Base-by-base conservation (phyloP, 257 asterid genomes). In the Primulina eburnea region DNA sequence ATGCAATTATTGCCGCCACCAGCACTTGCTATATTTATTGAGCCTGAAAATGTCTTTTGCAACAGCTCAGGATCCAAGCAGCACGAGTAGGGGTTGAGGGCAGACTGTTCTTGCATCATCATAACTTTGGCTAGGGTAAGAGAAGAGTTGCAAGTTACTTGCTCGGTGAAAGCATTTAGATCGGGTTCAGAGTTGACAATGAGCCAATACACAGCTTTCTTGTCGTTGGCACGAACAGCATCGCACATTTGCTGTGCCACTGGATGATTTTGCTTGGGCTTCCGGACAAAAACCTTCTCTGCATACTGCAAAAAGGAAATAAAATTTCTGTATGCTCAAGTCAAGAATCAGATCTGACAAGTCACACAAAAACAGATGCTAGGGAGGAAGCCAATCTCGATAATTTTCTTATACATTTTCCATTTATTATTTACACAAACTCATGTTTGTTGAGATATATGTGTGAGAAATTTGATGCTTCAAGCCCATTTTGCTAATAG, bases 71-170 rank as follows among this genome's bases (percentile, higher is more conserved):
- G 73, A 40, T 85, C 87, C 82, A 78, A 63, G 81, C 79, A 79
- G 74, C 75, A 70, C 10, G 84, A 75, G 71, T 75, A 79, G 52
- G 85, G 86, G 77, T 82, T 86, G 17, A 71, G 56, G 68, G 78
- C 66, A 26, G 82, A 68, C 73, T 87, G 89, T 82, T 90, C 99
- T 85, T 88, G 96, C 75, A 90, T 66, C 74, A 87, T 82, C 96
- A 91, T 89, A 71, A 82, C 96, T 85, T 86, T 89, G 70, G 97
- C 97, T 67, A 94, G 99, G 69, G 99, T 91, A 70, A 86, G 84
- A 57, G 97, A 91, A 40, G 87, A 62, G 82, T 82, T 86, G 50
- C 70, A 68, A 21, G 64, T 73, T 16, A 80, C 85, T 74, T 82
- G 88, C 66, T 79, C 87, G 26, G 80, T 82, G 30, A 75, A 75